Base-by-base conservation (phyloP, 2,329 filamentous ascomycete genomes). In the Alternaria novae-zelandiae region DNA sequence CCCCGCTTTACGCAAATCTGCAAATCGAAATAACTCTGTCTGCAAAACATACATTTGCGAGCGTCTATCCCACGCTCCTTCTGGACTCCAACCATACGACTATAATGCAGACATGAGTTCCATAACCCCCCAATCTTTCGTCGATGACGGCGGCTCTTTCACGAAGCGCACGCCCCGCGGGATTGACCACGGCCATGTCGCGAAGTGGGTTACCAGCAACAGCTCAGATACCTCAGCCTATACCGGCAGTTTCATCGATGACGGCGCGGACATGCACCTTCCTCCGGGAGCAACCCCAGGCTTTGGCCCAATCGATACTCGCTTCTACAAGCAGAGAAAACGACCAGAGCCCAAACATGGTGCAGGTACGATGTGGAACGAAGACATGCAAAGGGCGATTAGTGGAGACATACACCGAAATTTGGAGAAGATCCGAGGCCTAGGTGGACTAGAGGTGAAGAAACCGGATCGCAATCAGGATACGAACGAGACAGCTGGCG, bases 171-270 rank as follows among this genome's bases (percentile, higher is more conserved):
- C 67, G 43, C 70, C 69, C 17, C 59, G 36, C 20, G 36, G 45
- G n/a, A 45, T 57, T 15, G 11, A 50, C 15, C 44, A 44, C 15
- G 20, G 62, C 13, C 59, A 67, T 20, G 59, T 70, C 17, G 20
- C 65, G 11, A 43, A 55, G 13, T 72, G 71, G 71, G 32, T 70
- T 30, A 13, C 60, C 9, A 23, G 10, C n/a, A 51, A 58, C 25
- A 30, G 21, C n/a, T 59, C 67, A 17, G 30, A 59, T 4, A 36
- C 54, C 11, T 71, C 71, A 9, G 36, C 54, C 3, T 74, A 74
- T 51, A 72, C 70, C 5, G 67, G 69, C 17, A 76, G 74, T 59
- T 77, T 66, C 50, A 25, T 77, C 30, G 76, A 78, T 59, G 75
- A 78, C 49, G 69, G 72, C 21, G 67, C 64, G n/a, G 72, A 77